Evolutionary conservation across 2,329 filamentous ascomycete species (phyloP).

Genomic region (Trichoderma polysporum): DNA sequence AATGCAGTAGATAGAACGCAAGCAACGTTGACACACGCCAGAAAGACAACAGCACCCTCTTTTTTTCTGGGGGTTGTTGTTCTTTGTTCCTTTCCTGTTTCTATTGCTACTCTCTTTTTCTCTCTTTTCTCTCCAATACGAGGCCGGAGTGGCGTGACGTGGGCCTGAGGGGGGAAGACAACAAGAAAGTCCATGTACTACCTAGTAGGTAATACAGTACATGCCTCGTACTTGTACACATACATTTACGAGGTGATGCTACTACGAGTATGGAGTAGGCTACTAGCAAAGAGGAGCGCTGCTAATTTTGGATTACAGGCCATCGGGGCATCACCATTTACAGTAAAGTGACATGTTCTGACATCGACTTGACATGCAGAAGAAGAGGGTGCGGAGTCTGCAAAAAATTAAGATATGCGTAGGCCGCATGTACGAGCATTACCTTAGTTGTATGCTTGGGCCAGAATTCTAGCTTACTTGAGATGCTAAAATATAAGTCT

Average conservation of each 20-base stretch:
- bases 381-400: neutral
- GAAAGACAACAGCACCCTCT: neutral
- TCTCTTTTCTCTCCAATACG: conserved; percentile 11
- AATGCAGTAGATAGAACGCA: conserved; percentile 11
- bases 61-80: neutral
- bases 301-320: neutral
- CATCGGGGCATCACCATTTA: neutral
- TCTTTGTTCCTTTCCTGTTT: neutral
- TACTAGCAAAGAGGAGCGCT: neutral
- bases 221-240: neutral
- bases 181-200: neutral
- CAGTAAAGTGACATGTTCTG: neutral
- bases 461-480: neutral
- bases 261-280: too few relatives aligned
- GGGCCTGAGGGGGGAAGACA: neutral
- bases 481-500: neutral
- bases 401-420: neutral
- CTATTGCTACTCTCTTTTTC: neutral
- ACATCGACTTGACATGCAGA: neutral
- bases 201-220: neutral
- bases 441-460: conserved; percentile 13
- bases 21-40: conserved; percentile 14
- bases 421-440: neutral
- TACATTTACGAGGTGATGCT: neutral
- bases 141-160: conserved; percentile 16